Evolutionary conservation across 768 basidiomycete species (phyloP), one percentile per base, ranked within the genome.

Genomic region (Tricholoma terreum): DNA sequence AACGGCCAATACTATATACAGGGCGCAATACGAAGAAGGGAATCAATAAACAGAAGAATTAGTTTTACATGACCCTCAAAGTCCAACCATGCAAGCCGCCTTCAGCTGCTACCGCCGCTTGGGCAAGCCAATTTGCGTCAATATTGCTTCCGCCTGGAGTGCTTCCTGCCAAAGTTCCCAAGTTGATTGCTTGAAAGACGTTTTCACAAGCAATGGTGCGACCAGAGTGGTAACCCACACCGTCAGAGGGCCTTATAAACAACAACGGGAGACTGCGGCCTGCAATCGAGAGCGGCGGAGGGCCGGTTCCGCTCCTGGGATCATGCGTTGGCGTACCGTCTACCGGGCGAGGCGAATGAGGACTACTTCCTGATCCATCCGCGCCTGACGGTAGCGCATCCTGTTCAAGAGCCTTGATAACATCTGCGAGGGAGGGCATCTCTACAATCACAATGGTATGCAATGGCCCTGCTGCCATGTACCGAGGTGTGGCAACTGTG

Each of bases 221-320:
- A 35, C 91, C 91, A 19, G 92, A 92, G 68, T 92, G 90, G 69
- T 92, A 94, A 4, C 92, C 92, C 30, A 93, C 85, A n/a, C 92
- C 90, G 63, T 94, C 92, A 40, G 77, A 82, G 14, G 87, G 77
- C 31, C 92, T 84, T 56, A 94, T 92, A 67, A 94, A 93, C 36
- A 94, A 69, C 62, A 94, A 67, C 0, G 92, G 92, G 4, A 94
- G 76, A 61, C 80, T 89, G 52, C 87, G 83, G 7, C 87, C 86
- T 2, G 83, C 68, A 49, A 90, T 82, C n/a, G 83, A 74, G 30
- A 83, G 65, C 43, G 79, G 74, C 15, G 81, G 73, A 50, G 70
- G 71, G 54, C 59, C 58, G 21, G 60, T 65, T 22, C 61, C 64
- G 38, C 59, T 63, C 50, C 65, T 67, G 55, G 69, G 57, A 36